Base-by-base conservation (phyloP, 495 filamentous ascomycete genomes). In the Xylaria venustula region DNA sequence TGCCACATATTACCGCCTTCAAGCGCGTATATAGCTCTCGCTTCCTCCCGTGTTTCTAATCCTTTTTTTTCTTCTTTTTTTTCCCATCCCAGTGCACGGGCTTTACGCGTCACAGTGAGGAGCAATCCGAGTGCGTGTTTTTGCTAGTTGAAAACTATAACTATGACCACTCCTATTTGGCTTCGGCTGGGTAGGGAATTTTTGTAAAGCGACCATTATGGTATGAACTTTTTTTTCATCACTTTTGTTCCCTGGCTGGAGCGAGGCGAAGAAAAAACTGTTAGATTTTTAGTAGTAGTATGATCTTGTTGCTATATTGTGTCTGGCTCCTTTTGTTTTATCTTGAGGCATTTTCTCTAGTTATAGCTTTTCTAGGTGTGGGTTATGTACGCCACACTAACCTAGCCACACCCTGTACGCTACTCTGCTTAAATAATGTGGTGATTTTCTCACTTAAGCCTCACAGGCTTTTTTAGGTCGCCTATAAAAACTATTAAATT, bases 141-240 rank as follows among this genome's bases (percentile, higher is more conserved):
- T 81, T 81, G 79, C 79, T 81, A 81, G 78, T 81, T 80, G 78
- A 81, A 81, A 81, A 81, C 78, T 81, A 80, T 75, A n/a, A 73
- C 67, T 69, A 69, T 76, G 71, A 74, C 72, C 72, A 68, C 75
- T 77, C 68, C 66, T 67, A 54, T 54, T 65, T 60, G 64, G 67
- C 71, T 74, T 75, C 67, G 72, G 72, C 66, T 22, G 66, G 74
- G 63, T 61, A 69, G 69, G 71, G 75, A 77, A 77, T 77, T 77
- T 77, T 77, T 77, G 74, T 62, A 69, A 66, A 17, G n/a, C n/a
- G n/a, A 40, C 58, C 65, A 63, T 64, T 32, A 4, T 59, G 32
- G 58, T 5, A 63, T 54, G 62, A 25, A 42, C 19, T 46, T 60
- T 57, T 62, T 63, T 63, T 71, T 69, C 66, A 52, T 67, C 58